A percentile compares a stretch with the other conserved stretches of the same genome.
These are phyloP conservation scores for Penicillium salamii DNA, from an alignment of 495 filamentous ascomycete genomes.

Conservation along the genomic window DNA sequence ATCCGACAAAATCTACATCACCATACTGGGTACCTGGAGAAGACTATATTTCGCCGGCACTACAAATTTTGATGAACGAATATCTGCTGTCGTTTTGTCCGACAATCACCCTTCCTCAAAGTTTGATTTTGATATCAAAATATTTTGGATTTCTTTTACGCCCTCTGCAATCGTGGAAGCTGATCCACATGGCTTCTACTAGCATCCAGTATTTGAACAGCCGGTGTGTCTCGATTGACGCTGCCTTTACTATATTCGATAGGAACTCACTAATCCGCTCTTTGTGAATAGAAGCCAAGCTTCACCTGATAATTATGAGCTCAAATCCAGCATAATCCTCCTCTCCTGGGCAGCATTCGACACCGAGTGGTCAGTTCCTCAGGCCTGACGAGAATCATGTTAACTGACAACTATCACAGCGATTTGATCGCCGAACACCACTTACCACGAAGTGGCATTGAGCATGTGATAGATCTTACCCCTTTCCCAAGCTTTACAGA, in stretches of 20 bases:
- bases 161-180: slow-evolving; percentile 7
- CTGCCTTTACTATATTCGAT: neutral
- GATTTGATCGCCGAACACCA: slow-evolving; percentile 9
- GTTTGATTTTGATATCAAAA: slow-evolving; percentile 3
- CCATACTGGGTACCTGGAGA: slow-evolving; percentile 1
- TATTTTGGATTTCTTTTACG: slow-evolving; percentile 6
- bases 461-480: slow-evolving; percentile 3
- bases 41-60: neutral
- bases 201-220: slow-evolving; percentile 7
- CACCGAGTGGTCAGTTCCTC: neutral
- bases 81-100: slow-evolving; percentile 5
- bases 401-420: neutral
- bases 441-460: slow-evolving; percentile 8
- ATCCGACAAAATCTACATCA: slow-evolving; percentile 1
- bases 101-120: slow-evolving; percentile 3
- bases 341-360: slow-evolving; percentile 1
- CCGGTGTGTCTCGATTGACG: neutral
- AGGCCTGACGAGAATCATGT: neutral
- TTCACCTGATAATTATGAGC: neutral
- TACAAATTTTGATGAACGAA: slow-evolving; percentile 7
- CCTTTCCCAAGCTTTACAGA: slow-evolving; percentile 1
- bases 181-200: slow-evolving; percentile 10
- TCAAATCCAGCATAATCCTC: slow-evolving; percentile 3
- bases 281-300: neutral
- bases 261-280: neutral